Evolutionary conservation across 495 filamentous ascomycete species (phyloP), one percentile per base, ranked within the genome.

Genomic region (Niebla homalea): DNA sequence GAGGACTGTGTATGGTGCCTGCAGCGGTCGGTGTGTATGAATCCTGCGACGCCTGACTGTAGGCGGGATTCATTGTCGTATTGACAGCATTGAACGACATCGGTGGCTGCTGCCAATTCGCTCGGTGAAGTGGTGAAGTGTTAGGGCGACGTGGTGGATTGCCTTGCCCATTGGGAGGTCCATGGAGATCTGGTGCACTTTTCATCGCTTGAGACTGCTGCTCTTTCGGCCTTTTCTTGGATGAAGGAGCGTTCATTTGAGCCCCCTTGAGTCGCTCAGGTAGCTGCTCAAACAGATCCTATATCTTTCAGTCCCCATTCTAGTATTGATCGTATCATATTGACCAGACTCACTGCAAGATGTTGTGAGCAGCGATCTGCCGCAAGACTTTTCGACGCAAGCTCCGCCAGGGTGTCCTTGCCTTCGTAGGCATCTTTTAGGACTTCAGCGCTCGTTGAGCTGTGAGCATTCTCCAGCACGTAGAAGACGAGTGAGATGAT

Each of bases 401-500:
- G 71, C 22, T 76, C 75, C 15, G 76, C 75, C 49, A 98, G 72
- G n/a, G 86, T 81, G 46, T 85, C 79, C 62, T 83, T 85, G 8
- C 92, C 92, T 54, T 84, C 83, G 56, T 77, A 75, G 1, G 89
- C 90, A 64, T 94, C 89, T 38, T 79, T 80, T 38, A 96, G 68
- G 5, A 96, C 82, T 32, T 78, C 70, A 36, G 85, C 77, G n/a
- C 80, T 83, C 3, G 71, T 77, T 3, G 75, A 61, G 55, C 83
- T 87, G 50, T 89, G 79, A 16, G 86, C 85, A 58, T 94, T 96
- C 64, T 95, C 90, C 14, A 95, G 65, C 0, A 87, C 87, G 58
- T 83, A 96, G 66, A 89, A 98, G 14, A 95, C 70, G 50, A 97
- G 67, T 0, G 89, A 88, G 10, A 98, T 71, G 39, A 96, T 88